Percentiles rank a stretch among this genome's conserved stretches.
Conservation (phyloP, 1,284 basidiomycete species). For the Cutaneotrichosporon spelunceum region DNA sequence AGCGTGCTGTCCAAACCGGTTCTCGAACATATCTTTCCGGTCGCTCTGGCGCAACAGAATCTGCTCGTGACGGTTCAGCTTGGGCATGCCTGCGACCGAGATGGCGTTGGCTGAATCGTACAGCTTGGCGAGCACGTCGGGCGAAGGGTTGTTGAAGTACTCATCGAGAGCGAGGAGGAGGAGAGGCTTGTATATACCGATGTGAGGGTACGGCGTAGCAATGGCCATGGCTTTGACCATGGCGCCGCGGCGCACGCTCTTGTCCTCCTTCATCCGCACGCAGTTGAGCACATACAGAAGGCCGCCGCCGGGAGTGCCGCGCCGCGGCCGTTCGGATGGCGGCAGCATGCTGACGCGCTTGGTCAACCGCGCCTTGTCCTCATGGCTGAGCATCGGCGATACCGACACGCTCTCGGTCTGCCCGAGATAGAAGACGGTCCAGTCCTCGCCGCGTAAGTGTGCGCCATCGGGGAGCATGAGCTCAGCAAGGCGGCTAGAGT, state of each 20-base stretch:
- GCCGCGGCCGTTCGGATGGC: conserved; percentile 29
- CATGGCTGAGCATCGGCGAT: conserved; percentile 65
- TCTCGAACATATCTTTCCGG: conserved; percentile 84
- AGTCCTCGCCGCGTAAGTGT: conserved; percentile 89
- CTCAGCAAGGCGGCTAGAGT: conserved; percentile 77
- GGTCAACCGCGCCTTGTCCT: conserved; percentile 28
- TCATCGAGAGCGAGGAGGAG: conserved; percentile 91
- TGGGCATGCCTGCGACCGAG: conserved; percentile 75
- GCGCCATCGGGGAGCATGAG: conserved; percentile 98
- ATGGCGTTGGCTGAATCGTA: conserved; percentile 92
- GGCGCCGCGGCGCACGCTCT: conserved; percentile 82
- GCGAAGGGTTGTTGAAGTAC: conserved; percentile 82
- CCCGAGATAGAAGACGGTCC: conserved; percentile 98
- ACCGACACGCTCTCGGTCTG: conserved; percentile 84
- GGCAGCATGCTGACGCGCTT: conserved; percentile 27
- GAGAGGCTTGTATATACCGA: conserved; percentile 98
- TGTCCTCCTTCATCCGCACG: conserved; percentile 93
- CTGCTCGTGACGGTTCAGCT: conserved; percentile 74
- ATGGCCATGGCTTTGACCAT: conserved; percentile 95
- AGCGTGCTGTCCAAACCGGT: conserved; percentile 58
- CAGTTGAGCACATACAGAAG: conserved; percentile 89
- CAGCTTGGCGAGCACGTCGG: conserved; percentile 79
- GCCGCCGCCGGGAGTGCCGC: conserved; percentile 53
- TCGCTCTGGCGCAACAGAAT: conserved; percentile 85
- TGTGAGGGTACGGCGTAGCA: conserved; percentile 89